These are phyloP conservation scores for Candolleomyces eurysporus DNA, from an alignment of 768 basidiomycete genomes.

Conservation along the genomic window DNA sequence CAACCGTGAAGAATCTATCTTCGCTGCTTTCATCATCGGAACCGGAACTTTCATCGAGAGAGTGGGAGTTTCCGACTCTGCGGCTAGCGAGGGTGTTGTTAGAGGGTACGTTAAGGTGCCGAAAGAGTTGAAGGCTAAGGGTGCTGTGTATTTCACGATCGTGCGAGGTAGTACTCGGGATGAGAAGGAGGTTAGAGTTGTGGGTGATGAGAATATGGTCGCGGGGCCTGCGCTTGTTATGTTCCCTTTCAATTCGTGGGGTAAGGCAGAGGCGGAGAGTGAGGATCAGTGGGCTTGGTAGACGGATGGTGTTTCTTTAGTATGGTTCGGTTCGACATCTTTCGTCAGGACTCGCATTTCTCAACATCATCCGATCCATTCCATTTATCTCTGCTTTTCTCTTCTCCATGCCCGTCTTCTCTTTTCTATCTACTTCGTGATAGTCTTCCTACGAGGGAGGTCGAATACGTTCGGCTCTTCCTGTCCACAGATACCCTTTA, in stretches of 20 bases:
- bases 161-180: constrained; percentile 26
- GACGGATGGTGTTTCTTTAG: no score
- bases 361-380: no score
- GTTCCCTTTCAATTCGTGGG: constrained; percentile 32
- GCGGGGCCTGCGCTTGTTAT: constrained; percentile 54
- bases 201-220: constrained; percentile 47
- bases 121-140: constrained; percentile 30
- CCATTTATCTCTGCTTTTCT: no score
- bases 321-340: no score
- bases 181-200: constrained; percentile 23
- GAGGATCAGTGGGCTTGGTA: not conserved
- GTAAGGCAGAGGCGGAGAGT: constrained; percentile 6
- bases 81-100: not conserved
- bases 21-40: constrained; percentile 42
- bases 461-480: no score
- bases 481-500: no score
- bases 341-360: no score
- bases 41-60: not conserved
- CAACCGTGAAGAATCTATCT: constrained; percentile 22
- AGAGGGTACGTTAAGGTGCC: constrained; percentile 35
- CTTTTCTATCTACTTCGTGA: no score
- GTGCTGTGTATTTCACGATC: constrained; percentile 53
- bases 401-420: no score
- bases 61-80: constrained; percentile 4
- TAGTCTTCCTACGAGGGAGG: no score